phyloP scores from a whole-genome alignment of 75 land plant species.

The Pinus tabuliformis region DNA sequence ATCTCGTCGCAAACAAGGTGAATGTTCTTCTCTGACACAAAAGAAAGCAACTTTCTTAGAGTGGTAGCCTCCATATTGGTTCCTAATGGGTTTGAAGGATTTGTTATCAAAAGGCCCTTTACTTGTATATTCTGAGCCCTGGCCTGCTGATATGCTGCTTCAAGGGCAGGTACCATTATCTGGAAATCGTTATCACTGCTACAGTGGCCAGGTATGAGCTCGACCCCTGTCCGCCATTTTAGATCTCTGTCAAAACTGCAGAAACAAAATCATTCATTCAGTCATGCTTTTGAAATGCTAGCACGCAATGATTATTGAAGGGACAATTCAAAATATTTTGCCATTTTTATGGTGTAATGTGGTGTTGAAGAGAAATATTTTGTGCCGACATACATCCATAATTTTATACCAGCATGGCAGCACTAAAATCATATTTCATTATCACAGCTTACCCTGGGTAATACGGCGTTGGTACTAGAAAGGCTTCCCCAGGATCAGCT shows the following conservation, averaged over 20 bases:
- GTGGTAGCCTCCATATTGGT: conserved; percentile 14
- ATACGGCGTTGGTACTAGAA: conserved; percentile 74
- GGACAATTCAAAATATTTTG: no score
- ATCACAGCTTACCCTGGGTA: conserved; percentile 56
- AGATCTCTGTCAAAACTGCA: conserved; percentile 57
- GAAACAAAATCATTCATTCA: not conserved
- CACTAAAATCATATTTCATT: no score
- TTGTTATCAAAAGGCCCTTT: conserved; percentile 44
- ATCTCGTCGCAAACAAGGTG: conserved; percentile 54
- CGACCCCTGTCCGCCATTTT: conserved; percentile 50
- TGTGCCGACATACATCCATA: no score
- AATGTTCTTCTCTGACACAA: conserved; percentile 18
- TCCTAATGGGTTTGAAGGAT: conserved; percentile 52
- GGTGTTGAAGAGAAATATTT: no score
- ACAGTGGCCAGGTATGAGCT: conserved; percentile 41
- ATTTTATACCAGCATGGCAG: no score
- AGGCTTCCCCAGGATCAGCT: conserved; percentile 70
- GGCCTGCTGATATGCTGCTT: conserved; percentile 26
- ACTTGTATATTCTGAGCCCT: conserved; percentile 27
- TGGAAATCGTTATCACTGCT: conserved; percentile 24
- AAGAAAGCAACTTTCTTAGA: conserved; percentile 20
- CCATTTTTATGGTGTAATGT: no score
- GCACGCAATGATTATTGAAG: no score
- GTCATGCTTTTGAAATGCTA: no score
- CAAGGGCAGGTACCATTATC: conserved; percentile 26